Evolutionary conservation across 352 stramenopile genomes (phyloP), one percentile per base, ranked within the genome.

Genomic region (Paralagenidium karlingii): DNA sequence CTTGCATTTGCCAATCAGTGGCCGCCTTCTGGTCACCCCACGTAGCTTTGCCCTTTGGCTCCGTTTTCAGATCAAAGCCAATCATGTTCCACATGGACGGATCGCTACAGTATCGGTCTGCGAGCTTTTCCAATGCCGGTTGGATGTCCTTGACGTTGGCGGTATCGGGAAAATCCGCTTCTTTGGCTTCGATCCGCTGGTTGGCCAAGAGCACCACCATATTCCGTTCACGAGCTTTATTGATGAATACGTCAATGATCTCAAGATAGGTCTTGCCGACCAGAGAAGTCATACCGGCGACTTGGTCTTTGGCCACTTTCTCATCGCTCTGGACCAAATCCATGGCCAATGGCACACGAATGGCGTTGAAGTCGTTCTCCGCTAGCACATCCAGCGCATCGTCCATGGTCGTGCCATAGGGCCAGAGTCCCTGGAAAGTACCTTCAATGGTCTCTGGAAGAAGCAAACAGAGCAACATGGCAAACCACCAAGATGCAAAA

Each of bases 51-150:
- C 69, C 69, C 34, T 81, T 78, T 2, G 73, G 73, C 33, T 87
- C 69, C 53, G 83, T 87, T 50, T 87, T 87, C 47, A 87, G 62
- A 38, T 87, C 69, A 24, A 83, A 58, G 26, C 64, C 73, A 24
- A 87, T 51, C 2, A 87, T 69, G 34, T 87, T 87, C 73, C 73
- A 87, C 4, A 63, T 57, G 10, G 55, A 44, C 0, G 63, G 55
- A 40, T 83, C 68, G 21, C 68, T 38, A 38, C 69, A 83, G 51
- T 83, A 83, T 36, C 69, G 53, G 30, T 55, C 64, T 9, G 69
- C 69, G 4, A 83, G 51, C 33, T 58, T 63, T 40, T 70, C 25
- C 24, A 83, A 36, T 5, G 69, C 69, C 2, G 69, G 63, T 6
- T 58, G 67, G 39, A 83, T 80, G 43, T 78, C 62, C 12, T 44